Percentiles rank a stretch among this genome's conserved stretches.
phyloP scores from a whole-genome alignment of 2,329 filamentous ascomycete genomes.

The Arthrobotrys conoides region DNA sequence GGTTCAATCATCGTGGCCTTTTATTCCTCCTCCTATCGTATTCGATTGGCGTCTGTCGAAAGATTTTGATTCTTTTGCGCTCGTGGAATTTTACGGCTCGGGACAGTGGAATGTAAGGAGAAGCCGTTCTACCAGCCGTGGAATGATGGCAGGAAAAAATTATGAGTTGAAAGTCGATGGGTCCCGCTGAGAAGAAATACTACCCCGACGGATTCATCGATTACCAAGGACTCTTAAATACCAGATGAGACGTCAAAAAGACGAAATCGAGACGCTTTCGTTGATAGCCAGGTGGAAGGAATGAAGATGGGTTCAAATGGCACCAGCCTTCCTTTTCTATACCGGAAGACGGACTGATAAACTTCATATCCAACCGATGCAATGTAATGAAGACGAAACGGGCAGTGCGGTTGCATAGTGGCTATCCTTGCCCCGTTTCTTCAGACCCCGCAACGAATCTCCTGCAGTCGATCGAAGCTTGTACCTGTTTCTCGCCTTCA shows the following conservation, averaged over 20 bases:
- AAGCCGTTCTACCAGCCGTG: constrained; percentile 39
- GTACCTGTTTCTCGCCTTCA: constrained; percentile 43
- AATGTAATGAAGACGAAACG: constrained; percentile 10
- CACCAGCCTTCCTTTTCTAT: constrained; percentile 57
- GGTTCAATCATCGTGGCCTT: constrained; percentile 55
- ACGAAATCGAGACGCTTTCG: constrained; percentile 51
- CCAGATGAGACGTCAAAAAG: constrained; percentile 50
- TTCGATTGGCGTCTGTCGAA: constrained; percentile 26
- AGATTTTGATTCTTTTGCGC: constrained; percentile 26
- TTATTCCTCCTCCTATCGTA: constrained; percentile 21
- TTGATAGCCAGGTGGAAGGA: constrained; percentile 20
- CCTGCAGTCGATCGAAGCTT: constrained; percentile 18
- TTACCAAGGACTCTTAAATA: constrained; percentile 44
- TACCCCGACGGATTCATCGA: constrained; percentile 59
- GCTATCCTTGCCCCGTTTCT: constrained; percentile 27
- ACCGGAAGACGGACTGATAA: constrained; percentile 1
- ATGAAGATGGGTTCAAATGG: constrained; percentile 23
- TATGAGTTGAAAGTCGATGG: constrained; percentile 31
- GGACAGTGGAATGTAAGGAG: constrained; percentile 44
- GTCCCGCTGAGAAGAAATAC: constrained; percentile 54
- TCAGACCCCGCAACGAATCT: constrained; percentile 7
- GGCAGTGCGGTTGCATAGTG: constrained; percentile 35
- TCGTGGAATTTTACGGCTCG: constrained; percentile 40
- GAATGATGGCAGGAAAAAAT: constrained; percentile 54
- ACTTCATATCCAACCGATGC: neutral